Evolutionary conservation across 2,329 filamentous ascomycete species (phyloP), one percentile per base, ranked within the genome.

Genomic region (Hymenoscyphus repandus): DNA sequence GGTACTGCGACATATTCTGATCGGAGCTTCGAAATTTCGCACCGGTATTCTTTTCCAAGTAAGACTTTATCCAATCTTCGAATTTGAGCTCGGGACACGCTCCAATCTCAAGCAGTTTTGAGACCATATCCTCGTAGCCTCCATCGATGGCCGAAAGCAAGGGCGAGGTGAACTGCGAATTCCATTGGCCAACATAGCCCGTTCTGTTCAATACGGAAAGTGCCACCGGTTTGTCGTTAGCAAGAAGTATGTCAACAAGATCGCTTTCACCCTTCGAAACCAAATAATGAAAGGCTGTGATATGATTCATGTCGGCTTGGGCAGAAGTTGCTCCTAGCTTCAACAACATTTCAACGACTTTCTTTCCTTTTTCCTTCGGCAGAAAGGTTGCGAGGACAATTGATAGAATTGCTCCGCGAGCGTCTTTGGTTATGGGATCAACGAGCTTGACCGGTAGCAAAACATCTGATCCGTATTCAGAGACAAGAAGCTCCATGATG

Each of bases 381-480:
- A 91, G 77, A 10, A 76, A 70, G 27, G 88, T 69, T 1, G 85
- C 79, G n/a, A 95, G 73, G 1, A 82, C 76, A 6, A 92, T 69
- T 0, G 83, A 86, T 44, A 93, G 71, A 40, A 92, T 83, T 0
- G 83, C 86, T 1, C 71, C 70, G 43, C 74, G 75, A 50, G 77
- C 61, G 1, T 70, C 66, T 50, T 75, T 67, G 13, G 44, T 55
- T 11, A 60, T 58, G 32, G 58, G 48, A 3, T 59, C 47, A 5
- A 57, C 43, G 18, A 59, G 50, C 66, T 91, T 91, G 64, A 93
- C 74, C 0, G 89, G 88, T 18, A 90, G 72, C 13, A 91, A 72
- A 1, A 86, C 76, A 65, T 95, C 88, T 4, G 88, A 88, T 6
- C 88, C 90, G 62, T 88, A 93, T 55, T 84, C 77, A 40, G 82